Evolutionary conservation across 2,329 filamentous ascomycete species (phyloP), one percentile per base, ranked within the genome.

Genomic region (Chlorencoelia australis): DNA sequence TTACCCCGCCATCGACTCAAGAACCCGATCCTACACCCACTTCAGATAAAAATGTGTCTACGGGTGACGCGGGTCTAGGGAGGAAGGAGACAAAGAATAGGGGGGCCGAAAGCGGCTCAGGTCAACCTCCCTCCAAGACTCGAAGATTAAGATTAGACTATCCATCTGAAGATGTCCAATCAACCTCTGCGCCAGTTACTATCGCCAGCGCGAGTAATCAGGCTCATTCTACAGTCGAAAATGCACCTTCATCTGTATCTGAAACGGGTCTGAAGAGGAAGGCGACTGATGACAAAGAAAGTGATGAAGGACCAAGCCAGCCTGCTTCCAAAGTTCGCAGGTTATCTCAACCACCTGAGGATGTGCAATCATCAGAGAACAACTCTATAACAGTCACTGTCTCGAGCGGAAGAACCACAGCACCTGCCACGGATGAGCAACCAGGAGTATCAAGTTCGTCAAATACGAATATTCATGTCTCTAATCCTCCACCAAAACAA

Each of bases 131-230:
- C 25, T 13, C 20, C n/a, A 39, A 39, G 10, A 17, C 11, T 16
- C 37, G 7, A n/a, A n/a, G n/a, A n/a, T n/a, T n/a, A 15, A 39
- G 21, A 7, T 35, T 39, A 13, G 35, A 25, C 26, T 26, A 30
- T 35, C 36, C 31, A 24, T 27, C 22, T 7, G 29, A 33, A 20
- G n/a, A 18, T 11, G 17, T 33, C 6, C 14, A 36, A 7, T 9
- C 16, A 30, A 22, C 27, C 11, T 15, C 42, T 14, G 25, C 44
- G n/a, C n/a, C n/a, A n/a, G n/a, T n/a, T n/a, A n/a, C n/a, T n/a
- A n/a, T n/a, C n/a, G n/a, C n/a, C n/a, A n/a, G n/a, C n/a, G n/a
- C n/a, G n/a, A n/a, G n/a, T n/a, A n/a, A n/a, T n/a, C n/a, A n/a
- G n/a, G n/a, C n/a, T n/a, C n/a, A n/a, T n/a, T n/a, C n/a, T n/a